Evolutionary conservation across 352 stramenopile species (phyloP).

Genomic region (Blastocystis hominis): DNA sequence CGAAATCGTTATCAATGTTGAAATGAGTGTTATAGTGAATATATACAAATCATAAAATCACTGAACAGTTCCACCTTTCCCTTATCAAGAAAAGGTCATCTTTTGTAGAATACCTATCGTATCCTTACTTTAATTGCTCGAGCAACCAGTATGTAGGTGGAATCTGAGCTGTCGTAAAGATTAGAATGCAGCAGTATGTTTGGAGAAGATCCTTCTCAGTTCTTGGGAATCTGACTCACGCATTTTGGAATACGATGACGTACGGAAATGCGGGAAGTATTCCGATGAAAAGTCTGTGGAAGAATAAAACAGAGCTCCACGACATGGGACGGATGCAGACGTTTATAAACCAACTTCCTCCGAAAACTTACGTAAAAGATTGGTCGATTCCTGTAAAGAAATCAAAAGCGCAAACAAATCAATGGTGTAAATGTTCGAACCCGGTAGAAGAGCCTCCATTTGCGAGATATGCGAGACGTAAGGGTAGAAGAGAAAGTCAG

Average conservation of each 20-base stretch:
- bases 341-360: not conserved
- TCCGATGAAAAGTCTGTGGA: constrained; percentile 36
- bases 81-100: not conserved
- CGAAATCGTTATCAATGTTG: too few species aligned
- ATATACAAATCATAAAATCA: not conserved
- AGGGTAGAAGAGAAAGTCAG: constrained; percentile 13
- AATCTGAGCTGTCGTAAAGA: not conserved
- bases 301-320: constrained; percentile 41
- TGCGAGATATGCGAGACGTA: not conserved
- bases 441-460: not conserved
- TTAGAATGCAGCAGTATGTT: constrained; percentile 37
- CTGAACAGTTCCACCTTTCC: not conserved
- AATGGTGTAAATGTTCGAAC: not conserved
- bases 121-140: not conserved
- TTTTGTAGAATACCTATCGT: not conserved
- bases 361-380: constrained; percentile 38
- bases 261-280: constrained; percentile 40
- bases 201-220: constrained; percentile 46
- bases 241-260: constrained; percentile 43
- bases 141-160: not conserved
- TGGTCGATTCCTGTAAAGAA: constrained; percentile 36
- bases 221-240: not conserved
- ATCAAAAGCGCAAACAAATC: not conserved
- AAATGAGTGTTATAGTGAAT: not conserved
- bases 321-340: constrained; percentile 4